These are phyloP conservation scores for Adansonia grandidieri DNA, from an alignment of 441 rosid genomes.

Conservation along the genomic window DNA sequence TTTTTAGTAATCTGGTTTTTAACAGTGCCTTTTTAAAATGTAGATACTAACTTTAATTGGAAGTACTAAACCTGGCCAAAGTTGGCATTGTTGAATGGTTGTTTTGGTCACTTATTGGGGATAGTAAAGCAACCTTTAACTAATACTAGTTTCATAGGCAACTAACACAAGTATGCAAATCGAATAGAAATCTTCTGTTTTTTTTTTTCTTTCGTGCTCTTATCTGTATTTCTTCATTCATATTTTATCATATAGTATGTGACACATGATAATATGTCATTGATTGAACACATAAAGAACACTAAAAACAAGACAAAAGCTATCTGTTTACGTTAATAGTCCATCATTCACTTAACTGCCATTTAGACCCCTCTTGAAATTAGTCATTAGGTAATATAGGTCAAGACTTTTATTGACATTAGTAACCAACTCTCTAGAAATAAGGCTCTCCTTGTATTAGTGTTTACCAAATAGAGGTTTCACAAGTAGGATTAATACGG, in stretches of 20 bases:
- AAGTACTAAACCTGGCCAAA: not conserved
- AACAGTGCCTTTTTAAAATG: not conserved
- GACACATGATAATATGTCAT: too few species aligned
- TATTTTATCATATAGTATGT: too few species aligned
- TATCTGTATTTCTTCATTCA: too few species aligned
- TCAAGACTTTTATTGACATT: not conserved
- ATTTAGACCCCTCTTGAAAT: not conserved
- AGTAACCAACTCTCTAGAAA: not conserved
- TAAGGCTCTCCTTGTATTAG: not conserved
- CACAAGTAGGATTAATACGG: not conserved
- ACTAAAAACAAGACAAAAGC: too few species aligned
- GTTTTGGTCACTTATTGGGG: not conserved
- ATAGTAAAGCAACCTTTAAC: not conserved
- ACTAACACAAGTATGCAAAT: not conserved
- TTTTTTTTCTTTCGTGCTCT: too few species aligned
- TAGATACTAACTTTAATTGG: not conserved
- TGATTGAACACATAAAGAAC: too few species aligned
- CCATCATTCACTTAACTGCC: not conserved
- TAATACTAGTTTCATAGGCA: not conserved
- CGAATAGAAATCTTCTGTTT: too few species aligned
- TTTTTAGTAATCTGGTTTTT: not conserved
- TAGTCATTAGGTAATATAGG: slow-evolving; percentile 1
- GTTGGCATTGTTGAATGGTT: slow-evolving; percentile 1
- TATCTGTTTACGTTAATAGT: not conserved
- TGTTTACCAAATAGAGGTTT: not conserved